These are phyloP conservation scores for Fusarium falciforme DNA, from an alignment of 2,329 filamentous ascomycete genomes.

Conservation along the genomic window DNA sequence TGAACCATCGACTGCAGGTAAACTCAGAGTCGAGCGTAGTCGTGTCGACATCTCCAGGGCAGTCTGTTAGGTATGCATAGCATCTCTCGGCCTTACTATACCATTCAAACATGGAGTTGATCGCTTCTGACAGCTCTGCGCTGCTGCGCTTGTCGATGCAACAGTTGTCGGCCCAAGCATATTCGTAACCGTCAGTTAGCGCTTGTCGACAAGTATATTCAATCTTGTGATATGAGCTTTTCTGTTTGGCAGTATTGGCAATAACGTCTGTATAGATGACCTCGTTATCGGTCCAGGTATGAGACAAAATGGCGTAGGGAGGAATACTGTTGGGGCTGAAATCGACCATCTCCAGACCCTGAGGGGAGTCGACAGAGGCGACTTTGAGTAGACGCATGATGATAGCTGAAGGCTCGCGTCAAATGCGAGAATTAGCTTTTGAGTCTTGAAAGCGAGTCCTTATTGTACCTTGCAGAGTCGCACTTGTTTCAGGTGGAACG, in stretches of 20 bases:
- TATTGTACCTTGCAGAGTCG: not conserved
- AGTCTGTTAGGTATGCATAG: not conserved
- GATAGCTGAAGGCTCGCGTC: too few species aligned
- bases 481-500: not conserved
- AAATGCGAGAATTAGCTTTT: not conserved
- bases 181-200: slow-evolving; percentile 9
- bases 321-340: slow-evolving; percentile 4
- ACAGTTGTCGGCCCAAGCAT: slow-evolving; percentile 40
- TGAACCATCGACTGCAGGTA: slow-evolving; percentile 32
- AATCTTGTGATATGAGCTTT: slow-evolving; percentile 10
- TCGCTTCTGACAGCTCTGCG: slow-evolving; percentile 24
- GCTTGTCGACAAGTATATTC: slow-evolving; percentile 4
- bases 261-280: slow-evolving; percentile 27
- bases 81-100: not conserved
- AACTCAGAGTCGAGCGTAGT: not conserved
- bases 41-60: not conserved
- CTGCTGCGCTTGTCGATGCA: slow-evolving; percentile 42
- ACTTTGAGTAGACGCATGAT: slow-evolving; percentile 5
- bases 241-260: slow-evolving; percentile 1
- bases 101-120: slow-evolving; percentile 10
- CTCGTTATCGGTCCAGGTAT: slow-evolving; percentile 43
- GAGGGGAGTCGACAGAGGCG: not conserved
- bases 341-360: not conserved
- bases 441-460: not conserved
- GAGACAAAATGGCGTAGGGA: slow-evolving; percentile 41